phyloP scores from a whole-genome alignment of 768 basidiomycete species.

The Naematelia encephala region DNA sequence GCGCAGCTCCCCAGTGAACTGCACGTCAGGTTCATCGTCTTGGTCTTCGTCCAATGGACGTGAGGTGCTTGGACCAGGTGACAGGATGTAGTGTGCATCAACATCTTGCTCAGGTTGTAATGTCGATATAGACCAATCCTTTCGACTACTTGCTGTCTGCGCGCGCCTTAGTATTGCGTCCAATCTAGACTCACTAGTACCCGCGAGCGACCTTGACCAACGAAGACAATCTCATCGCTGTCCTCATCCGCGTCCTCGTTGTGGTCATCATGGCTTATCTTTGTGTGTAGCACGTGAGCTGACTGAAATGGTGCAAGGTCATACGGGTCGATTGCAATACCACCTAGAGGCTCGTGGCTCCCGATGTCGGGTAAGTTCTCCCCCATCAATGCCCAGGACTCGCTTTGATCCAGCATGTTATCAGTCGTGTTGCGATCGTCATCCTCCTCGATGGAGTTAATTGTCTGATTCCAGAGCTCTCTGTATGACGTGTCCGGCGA shows the following conservation, averaged over 20 bases:
- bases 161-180: neutral
- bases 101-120: neutral
- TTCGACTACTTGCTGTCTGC: neutral
- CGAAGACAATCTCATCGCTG: neutral
- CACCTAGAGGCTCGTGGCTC: too few species aligned
- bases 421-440: too few species aligned
- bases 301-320: too few species aligned
- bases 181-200: neutral
- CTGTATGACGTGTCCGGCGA: too few species aligned
- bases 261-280: neutral
- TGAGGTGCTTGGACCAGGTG: neutral
- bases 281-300: neutral
- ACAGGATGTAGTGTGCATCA: neutral
- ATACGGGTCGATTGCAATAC: too few species aligned
- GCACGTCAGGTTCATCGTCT: neutral
- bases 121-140: neutral
- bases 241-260: neutral
- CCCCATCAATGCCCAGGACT: too few species aligned
- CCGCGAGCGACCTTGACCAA: neutral
- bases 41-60: neutral
- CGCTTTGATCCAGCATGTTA: too few species aligned
- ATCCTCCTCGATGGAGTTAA: too few species aligned
- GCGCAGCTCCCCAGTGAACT: neutral
- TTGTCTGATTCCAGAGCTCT: too few species aligned
- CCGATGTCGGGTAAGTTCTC: too few species aligned